phyloP scores from a whole-genome alignment of 140 eudicot genomes.

The Flaveria floridana region DNA sequence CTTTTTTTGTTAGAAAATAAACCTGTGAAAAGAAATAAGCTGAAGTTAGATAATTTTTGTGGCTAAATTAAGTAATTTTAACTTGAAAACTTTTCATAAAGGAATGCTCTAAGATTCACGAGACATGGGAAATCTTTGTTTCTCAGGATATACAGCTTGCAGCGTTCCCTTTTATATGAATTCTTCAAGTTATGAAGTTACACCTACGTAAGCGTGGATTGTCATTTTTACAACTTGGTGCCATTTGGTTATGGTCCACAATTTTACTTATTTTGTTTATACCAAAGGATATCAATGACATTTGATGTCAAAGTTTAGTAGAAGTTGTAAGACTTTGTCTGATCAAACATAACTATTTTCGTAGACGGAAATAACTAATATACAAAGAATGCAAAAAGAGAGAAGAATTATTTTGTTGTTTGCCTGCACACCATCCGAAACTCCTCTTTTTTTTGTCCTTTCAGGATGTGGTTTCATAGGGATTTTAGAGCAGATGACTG shows the following conservation, averaged over 20 bases:
- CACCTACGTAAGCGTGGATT: not conserved
- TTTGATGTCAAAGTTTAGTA: no score
- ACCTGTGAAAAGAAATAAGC: not conserved
- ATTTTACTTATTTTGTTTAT: not conserved
- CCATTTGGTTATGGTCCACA: not conserved
- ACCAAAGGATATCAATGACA: not conserved
- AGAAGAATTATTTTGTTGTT: not conserved
- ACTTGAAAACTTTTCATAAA: not conserved
- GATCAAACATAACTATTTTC: not conserved
- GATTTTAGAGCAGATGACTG: slow-evolving; percentile 93
- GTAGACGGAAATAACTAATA: not conserved
- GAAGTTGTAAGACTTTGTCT: not conserved
- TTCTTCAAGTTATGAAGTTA: not conserved
- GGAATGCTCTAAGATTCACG: not conserved
- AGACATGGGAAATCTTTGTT: not conserved
- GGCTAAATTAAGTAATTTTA: not conserved
- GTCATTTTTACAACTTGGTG: not conserved
- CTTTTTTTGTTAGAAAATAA: not conserved
- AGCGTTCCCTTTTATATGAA: not conserved
- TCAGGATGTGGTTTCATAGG: slow-evolving; percentile 98
- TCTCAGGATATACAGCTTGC: slow-evolving; percentile 3
- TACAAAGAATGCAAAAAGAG: not conserved
- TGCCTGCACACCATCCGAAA: not conserved
- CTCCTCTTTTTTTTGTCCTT: slow-evolving; percentile 18
- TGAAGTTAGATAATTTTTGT: no score